Base-by-base conservation (phyloP, 129 eudicot genomes). In the Chrysanthemum makinoi region DNA sequence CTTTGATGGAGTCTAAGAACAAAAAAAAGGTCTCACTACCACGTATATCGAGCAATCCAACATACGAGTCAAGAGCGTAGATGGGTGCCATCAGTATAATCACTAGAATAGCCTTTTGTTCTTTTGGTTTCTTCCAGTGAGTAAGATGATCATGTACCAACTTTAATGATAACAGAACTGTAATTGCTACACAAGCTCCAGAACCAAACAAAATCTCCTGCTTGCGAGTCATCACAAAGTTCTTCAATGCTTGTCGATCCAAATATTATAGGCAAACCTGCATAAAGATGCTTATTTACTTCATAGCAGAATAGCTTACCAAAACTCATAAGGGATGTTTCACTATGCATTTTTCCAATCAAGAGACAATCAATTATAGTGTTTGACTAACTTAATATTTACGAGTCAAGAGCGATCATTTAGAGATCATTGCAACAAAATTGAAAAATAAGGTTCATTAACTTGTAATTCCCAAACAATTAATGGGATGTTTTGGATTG, bases 51-150 rank as follows among this genome's bases (percentile, higher is more conserved):
- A 86, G 54, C 73, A 91, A 80, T 39, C 97, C 97, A 57, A 85
- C 82, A 59, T 74, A 88, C 30, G 97, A 91, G 69, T 79, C 88
- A 69, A 91, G 70, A 16, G 95, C 91, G 72, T 91, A 87, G 4
- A 91, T 65, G 16, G 97, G 97, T 56, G 95, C 91, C 97, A 91
- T 88, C 51, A 88, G 79, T 22, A 91, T 82, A 6, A 91, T 91
- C 51, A 87, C 81, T 30, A 85, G 8, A 64, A 91, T 91, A 48
- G 97, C 97, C 84, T 83, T 87, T 65, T 91, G 97, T 53, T 87
- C 97, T 78, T 91, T 91, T 30, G 97, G 95, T 63, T 84, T 91
- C 77, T 85, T 91, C 97, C 97, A 91, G 15, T 82, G 46, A 8
- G 65, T 14, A 74, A 81, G 77, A 87, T 91, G 97, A 68, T 86